A percentile compares a stretch with the other conserved stretches of the same genome.
These are phyloP conservation scores for Calonectria pauciramosa DNA, from an alignment of 2,329 filamentous ascomycete species.

Conservation along the genomic window DNA sequence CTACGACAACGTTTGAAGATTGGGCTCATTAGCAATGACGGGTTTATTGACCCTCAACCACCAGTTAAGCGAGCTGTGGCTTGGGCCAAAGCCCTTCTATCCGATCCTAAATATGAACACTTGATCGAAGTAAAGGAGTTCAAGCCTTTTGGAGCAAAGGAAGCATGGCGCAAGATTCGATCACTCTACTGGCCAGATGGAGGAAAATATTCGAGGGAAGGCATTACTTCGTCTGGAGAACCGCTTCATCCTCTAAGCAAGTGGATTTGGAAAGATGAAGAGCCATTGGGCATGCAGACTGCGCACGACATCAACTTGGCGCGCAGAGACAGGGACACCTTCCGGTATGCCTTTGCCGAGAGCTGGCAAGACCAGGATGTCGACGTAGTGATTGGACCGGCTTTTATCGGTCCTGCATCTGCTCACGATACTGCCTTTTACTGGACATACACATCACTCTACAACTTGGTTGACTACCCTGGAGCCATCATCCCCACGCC, in stretches of 20 bases:
- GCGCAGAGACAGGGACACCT: conserved; percentile 46
- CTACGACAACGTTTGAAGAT: conserved; percentile 50
- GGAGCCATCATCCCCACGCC: conserved; percentile 44
- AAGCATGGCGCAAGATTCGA: conserved; percentile 50
- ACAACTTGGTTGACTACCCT: conserved; percentile 55
- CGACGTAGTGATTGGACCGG: conserved; percentile 53
- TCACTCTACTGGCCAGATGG: conserved; percentile 63
- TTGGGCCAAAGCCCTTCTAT: conserved; percentile 47
- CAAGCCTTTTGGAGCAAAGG: conserved; percentile 45
- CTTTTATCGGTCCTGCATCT: conserved; percentile 54
- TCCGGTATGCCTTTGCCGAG: conserved; percentile 49
- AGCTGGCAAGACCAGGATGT: conserved; percentile 54
- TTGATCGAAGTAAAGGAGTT: conserved; percentile 53
- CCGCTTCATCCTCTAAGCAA: conserved; percentile 60
- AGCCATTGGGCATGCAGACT: conserved; percentile 35
- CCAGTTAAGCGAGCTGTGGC: conserved; percentile 53
- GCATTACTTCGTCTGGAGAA: conserved; percentile 56
- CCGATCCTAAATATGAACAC: conserved; percentile 32
- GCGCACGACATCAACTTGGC: conserved; percentile 31
- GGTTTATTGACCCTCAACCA: conserved; percentile 54
- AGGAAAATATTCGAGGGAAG: conserved; percentile 46
- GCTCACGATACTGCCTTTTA: conserved; percentile 53
- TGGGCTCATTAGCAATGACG: conserved; percentile 57
- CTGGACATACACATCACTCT: conserved; percentile 55
- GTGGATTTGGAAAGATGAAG: conserved; percentile 53